These are phyloP conservation scores for Neodidymelliopsis sp. DNA, from an alignment of 2,329 filamentous ascomycete genomes.

Conservation along the genomic window DNA sequence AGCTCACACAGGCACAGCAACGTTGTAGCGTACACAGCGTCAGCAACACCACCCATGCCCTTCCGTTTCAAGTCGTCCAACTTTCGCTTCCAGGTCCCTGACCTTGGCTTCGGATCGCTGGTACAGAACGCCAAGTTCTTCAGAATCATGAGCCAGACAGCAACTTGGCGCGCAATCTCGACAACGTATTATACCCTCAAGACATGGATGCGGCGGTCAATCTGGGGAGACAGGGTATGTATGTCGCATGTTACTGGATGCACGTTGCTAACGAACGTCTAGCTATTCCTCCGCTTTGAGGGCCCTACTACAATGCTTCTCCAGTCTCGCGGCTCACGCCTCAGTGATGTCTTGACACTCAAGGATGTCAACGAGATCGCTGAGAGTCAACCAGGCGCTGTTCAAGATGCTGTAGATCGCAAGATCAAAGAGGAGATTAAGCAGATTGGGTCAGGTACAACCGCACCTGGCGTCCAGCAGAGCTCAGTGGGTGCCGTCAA, in stretches of 20 bases:
- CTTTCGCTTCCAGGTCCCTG: conserved; percentile 80
- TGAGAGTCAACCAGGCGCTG: conserved; percentile 75
- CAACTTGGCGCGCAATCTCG: conserved; percentile 74
- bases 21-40: conserved; percentile 87
- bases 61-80: conserved; percentile 85
- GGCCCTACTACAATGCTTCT: conserved; percentile 87
- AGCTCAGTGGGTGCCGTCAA: conserved; percentile 27
- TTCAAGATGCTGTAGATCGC: conserved; percentile 60
- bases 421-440: conserved; percentile 49
- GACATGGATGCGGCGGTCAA: conserved; percentile 78
- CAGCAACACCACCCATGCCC: conserved; percentile 75
- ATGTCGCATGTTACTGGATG: not conserved
- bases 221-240: conserved; percentile 86
- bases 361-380: conserved; percentile 91
- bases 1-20: conserved; percentile 61
- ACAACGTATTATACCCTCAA: conserved; percentile 72
- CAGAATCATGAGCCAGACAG: conserved; percentile 72
- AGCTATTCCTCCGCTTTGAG: conserved; percentile 86
- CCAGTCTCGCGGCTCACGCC: conserved; percentile 81
- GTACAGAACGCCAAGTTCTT: conserved; percentile 78
- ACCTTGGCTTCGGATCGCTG: conserved; percentile 66
- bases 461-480: conserved; percentile 24
- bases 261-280: conserved; percentile 21
- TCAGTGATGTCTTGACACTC: conserved; percentile 78
- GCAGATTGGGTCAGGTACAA: conserved; percentile 34